A percentile compares a stretch with the other conserved stretches of the same genome.
Evolutionary conservation across 1,284 basidiomycete species (phyloP).

Genomic region (Heterobasidion occidentale): DNA sequence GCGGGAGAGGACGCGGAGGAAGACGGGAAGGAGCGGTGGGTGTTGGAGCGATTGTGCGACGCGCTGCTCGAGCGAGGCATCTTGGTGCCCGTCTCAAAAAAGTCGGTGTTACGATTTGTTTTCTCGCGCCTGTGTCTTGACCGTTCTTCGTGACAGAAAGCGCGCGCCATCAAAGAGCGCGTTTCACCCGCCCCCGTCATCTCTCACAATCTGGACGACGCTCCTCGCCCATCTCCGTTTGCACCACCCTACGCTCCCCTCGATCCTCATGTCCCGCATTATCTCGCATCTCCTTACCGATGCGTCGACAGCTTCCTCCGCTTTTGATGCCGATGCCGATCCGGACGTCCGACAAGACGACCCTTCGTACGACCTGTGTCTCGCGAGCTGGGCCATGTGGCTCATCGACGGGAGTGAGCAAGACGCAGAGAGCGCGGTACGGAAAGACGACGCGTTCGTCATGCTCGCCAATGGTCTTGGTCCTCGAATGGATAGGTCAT

Average conservation of each 20-base stretch:
- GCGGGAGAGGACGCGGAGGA: conserved; percentile 23
- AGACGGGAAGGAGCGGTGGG: conserved; percentile 49
- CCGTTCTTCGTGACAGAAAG: conserved; percentile 37
- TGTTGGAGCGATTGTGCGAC: conserved; percentile 62
- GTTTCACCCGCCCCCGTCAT: conserved; percentile 43
- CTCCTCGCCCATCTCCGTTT: conserved; percentile 57
- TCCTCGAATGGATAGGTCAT: conserved; percentile 20
- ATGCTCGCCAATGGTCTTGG: conserved; percentile 42
- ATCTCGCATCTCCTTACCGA: conserved; percentile 29
- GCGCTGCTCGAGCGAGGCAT: conserved; percentile 53
- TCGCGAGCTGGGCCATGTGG: conserved; percentile 67
- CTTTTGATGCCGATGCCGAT: conserved; percentile 9
- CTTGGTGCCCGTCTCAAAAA: conserved; percentile 74
- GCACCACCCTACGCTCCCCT: conserved; percentile 47
- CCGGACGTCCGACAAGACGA: conserved; percentile 4
- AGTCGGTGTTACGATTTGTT: conserved; percentile 36
- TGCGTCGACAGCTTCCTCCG: conserved; percentile 10
- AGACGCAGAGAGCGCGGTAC: conserved; percentile 23
- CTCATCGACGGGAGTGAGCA: conserved; percentile 31
- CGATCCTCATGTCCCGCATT: conserved; percentile 44
- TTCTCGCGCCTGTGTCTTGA: neutral
- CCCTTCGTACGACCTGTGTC: conserved; percentile 44
- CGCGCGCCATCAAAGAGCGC: conserved; percentile 37
- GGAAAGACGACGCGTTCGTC: conserved; percentile 33
- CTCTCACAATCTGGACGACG: conserved; percentile 64